phyloP scores from a whole-genome alignment of 179 eudicot species.

The Camellia oleifera region DNA sequence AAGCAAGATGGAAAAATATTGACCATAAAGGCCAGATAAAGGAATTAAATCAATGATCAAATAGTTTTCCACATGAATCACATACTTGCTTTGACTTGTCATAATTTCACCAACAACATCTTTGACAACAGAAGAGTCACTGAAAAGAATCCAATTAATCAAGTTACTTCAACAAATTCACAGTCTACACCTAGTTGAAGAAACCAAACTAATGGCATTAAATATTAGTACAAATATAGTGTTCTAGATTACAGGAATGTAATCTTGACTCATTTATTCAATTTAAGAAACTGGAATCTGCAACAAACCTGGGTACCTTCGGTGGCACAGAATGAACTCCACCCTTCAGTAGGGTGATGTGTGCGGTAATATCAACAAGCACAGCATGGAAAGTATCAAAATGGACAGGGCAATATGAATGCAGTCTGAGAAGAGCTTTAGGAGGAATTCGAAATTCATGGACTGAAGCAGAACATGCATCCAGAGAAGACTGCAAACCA shows the following conservation, averaged over 20 bases:
- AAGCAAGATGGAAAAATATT: too few relatives aligned
- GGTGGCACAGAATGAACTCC: conserved; percentile 36
- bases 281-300: conserved; percentile 21
- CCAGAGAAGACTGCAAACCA: conserved; percentile 58
- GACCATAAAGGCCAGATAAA: background rate
- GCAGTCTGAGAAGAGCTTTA: conserved; percentile 84
- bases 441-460: conserved; percentile 95
- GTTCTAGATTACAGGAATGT: too few relatives aligned
- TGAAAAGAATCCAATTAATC: conserved; percentile 29
- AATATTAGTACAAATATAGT: too few relatives aligned
- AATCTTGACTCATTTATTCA: background rate
- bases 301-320: conserved; percentile 88
- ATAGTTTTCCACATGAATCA: conserved; percentile 11
- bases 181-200: background rate
- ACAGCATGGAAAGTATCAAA: conserved; percentile 94
- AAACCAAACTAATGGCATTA: background rate
- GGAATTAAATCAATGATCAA: background rate
- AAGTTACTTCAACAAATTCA: conserved; percentile 4
- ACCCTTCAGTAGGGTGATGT: conserved; percentile 68
- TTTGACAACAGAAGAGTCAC: conserved; percentile 36
- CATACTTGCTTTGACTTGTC: conserved; percentile 58
- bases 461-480: conserved; percentile 65
- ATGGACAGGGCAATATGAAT: conserved; percentile 91
- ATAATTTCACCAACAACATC: conserved; percentile 17
- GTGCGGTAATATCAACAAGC: conserved; percentile 74